phyloP scores from a whole-genome alignment of 2,329 filamentous ascomycete species.

The Fusarium setosum region DNA sequence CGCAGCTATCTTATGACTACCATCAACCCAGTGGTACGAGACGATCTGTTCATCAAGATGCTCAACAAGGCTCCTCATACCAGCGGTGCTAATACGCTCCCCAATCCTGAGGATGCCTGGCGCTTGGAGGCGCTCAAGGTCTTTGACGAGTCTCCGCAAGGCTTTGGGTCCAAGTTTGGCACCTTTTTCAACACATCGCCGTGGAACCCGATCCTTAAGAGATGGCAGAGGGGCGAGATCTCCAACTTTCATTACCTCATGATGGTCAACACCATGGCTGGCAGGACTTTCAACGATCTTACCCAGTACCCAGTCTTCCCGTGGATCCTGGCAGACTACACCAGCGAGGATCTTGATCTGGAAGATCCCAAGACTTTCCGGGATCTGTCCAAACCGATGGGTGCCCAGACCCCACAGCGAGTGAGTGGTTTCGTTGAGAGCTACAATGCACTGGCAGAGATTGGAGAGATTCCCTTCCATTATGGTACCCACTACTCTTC shows the following conservation, averaged over 20 bases:
- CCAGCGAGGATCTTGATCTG: conserved; percentile 90
- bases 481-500: conserved; percentile 99
- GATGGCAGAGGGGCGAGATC: conserved; percentile 93
- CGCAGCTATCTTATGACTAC: conserved; percentile 93
- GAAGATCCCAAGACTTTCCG: conserved; percentile 87
- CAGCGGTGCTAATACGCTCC: conserved; percentile 73
- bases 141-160: conserved; percentile 67
- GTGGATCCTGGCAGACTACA: conserved; percentile 96
- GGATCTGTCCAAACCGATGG: conserved; percentile 96
- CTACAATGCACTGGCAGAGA: conserved; percentile 89
- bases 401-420: conserved; percentile 82
- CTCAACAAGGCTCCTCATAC: conserved; percentile 84
- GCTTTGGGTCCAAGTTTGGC: conserved; percentile 87
- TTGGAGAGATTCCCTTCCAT: conserved; percentile 93
- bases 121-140: conserved; percentile 85
- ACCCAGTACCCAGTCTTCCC: conserved; percentile 99
- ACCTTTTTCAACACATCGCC: conserved; percentile 89
- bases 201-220: conserved; percentile 85
- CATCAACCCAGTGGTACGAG: conserved; percentile 77
- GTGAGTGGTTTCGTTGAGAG: conserved; percentile 85
- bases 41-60: conserved; percentile 84
- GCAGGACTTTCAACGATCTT: conserved; percentile 95
- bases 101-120: conserved; percentile 90
- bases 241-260: conserved; percentile 99
- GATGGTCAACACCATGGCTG: conserved; percentile 97